Evolutionary conservation across 805 yeast genomes (phyloP), one percentile per base, ranked within the genome.

Genomic region (Starmerella bombi): DNA sequence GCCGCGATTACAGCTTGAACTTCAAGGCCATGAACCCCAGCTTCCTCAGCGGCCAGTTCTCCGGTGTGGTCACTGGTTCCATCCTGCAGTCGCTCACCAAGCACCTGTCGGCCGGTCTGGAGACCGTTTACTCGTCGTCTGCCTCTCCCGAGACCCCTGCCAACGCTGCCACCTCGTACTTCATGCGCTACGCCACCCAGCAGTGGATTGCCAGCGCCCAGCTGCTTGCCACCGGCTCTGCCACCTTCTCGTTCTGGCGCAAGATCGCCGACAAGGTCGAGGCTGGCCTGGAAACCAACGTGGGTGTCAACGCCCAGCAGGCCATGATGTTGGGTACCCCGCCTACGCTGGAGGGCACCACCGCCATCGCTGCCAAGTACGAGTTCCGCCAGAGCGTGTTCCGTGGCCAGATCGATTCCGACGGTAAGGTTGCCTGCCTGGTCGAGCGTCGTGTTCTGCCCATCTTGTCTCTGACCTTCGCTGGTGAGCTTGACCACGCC

Each of bases 321-420:
- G 88, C 93, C 32, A 69, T 80, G 67, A 69, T 81, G 62, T 80
- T 88, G 58, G 75, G 81, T 49, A 86, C 88, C 45, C 74, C 77
- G 54, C 84, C 82, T 60, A 76, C 79, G 33, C 70, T 86, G 44
- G 95, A 88, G 59, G 97, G 94, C 58, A 72, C 74, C 56, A 86
- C 98, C 54, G 81, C 95, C 45, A 60, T 88, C 43, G 98, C 96
- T 65, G 94, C 94, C 56, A 91, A 88, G 67, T 88, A 88, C 65
- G 97, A 91, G 69, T 91, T 84, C 73, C 84, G 96, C 69, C 93
- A 84, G 65, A 79, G 93, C 43, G 78, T 84, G 40, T 85, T 85
- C 75, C 77, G 98, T 66, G 95, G 96, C 58, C 93, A 86, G 64
- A 59, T 91, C 47, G 95, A 85, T 66, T 75, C 93, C 38, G 69